Percentiles rank a stretch among this genome's conserved stretches.
Conservation (phyloP, 2,329 filamentous ascomycete species). For the Sporothrix sp. region DNA sequence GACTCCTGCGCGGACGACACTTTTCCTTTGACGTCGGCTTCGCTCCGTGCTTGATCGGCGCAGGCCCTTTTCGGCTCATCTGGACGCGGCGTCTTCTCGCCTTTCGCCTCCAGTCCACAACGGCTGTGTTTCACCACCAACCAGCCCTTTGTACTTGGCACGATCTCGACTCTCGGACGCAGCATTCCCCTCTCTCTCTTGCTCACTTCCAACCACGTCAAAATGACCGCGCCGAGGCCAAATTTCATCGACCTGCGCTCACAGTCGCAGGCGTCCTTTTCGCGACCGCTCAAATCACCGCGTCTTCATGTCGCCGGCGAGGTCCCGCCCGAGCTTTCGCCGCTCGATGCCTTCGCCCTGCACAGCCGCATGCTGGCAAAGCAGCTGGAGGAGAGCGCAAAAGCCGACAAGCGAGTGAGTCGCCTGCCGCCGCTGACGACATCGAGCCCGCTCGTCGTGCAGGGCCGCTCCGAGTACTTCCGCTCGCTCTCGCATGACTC, state of each 20-base stretch:
- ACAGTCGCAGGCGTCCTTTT: slow-evolving; percentile 43
- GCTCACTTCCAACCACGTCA: too few relatives aligned
- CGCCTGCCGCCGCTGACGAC: slow-evolving; percentile 74
- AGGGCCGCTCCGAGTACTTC: slow-evolving; percentile 71
- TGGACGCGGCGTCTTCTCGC: background rate
- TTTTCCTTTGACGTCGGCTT: slow-evolving; percentile 5
- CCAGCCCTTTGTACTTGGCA: too few relatives aligned
- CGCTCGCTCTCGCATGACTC: slow-evolving; percentile 61
- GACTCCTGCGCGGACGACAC: slow-evolving; percentile 1
- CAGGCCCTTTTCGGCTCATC: slow-evolving; percentile 9
- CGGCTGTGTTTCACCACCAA: background rate
- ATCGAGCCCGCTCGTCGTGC: slow-evolving; percentile 66
- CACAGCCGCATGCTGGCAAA: slow-evolving; percentile 81
- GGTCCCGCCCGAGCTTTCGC: slow-evolving; percentile 80
- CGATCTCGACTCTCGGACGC: too few relatives aligned
- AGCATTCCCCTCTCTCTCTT: too few relatives aligned
- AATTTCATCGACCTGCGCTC: slow-evolving; percentile 51
- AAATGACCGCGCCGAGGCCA: slow-evolving; percentile 47
- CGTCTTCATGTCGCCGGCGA: slow-evolving; percentile 70
- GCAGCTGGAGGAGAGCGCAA: slow-evolving; percentile 71
- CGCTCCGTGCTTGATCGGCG: slow-evolving; percentile 1
- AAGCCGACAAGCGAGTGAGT: slow-evolving; percentile 69
- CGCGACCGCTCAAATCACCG: slow-evolving; percentile 57
- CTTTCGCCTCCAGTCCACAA: background rate
- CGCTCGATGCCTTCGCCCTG: slow-evolving; percentile 87